Evolutionary conservation across 306 rosid genomes (phyloP).

Genomic region (Potentilla sterilis): DNA sequence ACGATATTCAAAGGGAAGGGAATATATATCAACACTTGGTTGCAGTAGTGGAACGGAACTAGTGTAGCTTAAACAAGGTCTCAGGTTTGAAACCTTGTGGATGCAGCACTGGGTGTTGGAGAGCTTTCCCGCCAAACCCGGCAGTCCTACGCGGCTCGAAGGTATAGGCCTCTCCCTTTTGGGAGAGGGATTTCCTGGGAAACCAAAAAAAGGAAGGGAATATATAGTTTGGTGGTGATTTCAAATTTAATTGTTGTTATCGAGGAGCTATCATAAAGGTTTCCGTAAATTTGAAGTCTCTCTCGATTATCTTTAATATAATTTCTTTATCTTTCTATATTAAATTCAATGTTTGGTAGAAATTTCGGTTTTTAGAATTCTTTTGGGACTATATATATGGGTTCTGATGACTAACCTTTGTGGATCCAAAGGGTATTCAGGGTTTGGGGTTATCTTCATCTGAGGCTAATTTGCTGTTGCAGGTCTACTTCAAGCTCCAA

Average conservation of each 20-base stretch:
- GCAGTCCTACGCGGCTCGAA: too few relatives aligned
- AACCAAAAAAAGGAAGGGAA: background rate
- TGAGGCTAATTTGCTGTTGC: constrained; percentile 34
- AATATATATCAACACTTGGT: too few relatives aligned
- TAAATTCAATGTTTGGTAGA: constrained; percentile 29
- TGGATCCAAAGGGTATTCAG: constrained; percentile 34
- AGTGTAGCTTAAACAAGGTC: too few relatives aligned
- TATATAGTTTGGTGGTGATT: constrained; percentile 36
- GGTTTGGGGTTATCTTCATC: constrained; percentile 38
- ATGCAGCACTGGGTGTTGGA: too few relatives aligned
- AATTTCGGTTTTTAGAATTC: constrained; percentile 15
- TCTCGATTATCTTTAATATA: constrained; percentile 13
- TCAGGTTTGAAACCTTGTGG: too few relatives aligned
- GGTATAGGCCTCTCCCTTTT: too few relatives aligned
- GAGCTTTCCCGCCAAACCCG: too few relatives aligned
- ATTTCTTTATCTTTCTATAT: background rate
- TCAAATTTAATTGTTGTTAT: constrained; percentile 40
- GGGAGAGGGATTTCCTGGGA: too few relatives aligned
- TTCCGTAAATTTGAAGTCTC: constrained; percentile 57
- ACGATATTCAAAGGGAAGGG: background rate
- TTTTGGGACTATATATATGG: constrained; percentile 38
- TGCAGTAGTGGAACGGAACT: too few relatives aligned
- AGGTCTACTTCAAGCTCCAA: constrained; percentile 15
- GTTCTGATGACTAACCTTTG: constrained; percentile 29
- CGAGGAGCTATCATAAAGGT: constrained; percentile 40